These are phyloP conservation scores for Pythium grandisporangium DNA, from an alignment of 352 stramenopile species.

Conservation along the genomic window DNA sequence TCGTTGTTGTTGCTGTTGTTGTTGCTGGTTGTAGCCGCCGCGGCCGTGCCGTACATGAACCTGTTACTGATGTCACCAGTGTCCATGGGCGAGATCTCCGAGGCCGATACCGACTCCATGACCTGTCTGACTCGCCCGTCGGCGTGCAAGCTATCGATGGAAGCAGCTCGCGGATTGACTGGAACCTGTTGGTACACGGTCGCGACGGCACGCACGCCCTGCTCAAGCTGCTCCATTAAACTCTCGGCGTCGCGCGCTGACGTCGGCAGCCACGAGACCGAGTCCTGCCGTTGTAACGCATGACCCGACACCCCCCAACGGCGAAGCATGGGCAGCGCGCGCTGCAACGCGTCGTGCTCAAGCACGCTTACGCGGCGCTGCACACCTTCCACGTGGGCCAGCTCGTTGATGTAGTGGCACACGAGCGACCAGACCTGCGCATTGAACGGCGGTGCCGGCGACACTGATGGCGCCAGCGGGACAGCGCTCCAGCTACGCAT, in stretches of 20 bases:
- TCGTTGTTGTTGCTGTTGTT: no score
- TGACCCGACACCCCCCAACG: conserved; percentile 33
- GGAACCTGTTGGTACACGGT: no score
- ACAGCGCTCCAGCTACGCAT: conserved; percentile 21
- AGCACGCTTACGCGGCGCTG: conserved; percentile 23
- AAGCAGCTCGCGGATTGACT: no score
- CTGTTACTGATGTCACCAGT: no score
- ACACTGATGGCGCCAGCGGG: conserved; percentile 8
- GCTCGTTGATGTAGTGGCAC: conserved; percentile 46
- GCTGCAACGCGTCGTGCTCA: conserved; percentile 38
- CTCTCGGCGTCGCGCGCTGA: conserved; percentile 41
- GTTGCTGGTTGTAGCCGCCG: no score
- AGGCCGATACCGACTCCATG: no score
- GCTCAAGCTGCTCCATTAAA: conserved; percentile 46
- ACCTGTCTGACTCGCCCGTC: no score
- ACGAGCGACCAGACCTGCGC: conserved; percentile 49
- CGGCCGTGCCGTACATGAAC: no score
- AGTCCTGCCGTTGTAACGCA: conserved; percentile 22
- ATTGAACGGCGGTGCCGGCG: conserved; percentile 17
- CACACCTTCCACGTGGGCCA: conserved; percentile 29
- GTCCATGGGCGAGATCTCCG: no score
- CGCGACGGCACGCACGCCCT: no score
- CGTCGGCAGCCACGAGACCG: conserved; percentile 31
- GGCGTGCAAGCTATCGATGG: no score
- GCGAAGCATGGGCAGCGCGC: conserved; percentile 36